A percentile compares a stretch with the other conserved stretches of the same genome.
phyloP scores from a whole-genome alignment of 192 early-diverging fungal genomes.

The Dissophora globulifera region DNA sequence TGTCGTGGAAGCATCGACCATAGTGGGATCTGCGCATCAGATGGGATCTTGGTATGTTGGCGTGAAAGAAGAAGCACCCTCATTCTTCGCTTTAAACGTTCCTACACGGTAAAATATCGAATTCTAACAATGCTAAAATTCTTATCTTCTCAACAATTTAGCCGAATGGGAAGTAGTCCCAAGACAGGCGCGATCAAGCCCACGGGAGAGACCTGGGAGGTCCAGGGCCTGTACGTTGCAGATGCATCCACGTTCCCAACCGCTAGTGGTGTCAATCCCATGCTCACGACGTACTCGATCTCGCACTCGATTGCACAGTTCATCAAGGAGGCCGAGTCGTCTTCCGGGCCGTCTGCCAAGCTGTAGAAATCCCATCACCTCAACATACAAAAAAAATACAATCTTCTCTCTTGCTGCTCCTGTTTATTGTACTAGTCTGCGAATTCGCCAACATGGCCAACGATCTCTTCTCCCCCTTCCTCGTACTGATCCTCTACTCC shows the following conservation, averaged over 20 bases:
- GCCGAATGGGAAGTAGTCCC: conserved; percentile 73
- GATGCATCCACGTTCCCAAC: conserved; percentile 80
- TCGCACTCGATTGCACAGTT: conserved; percentile 51
- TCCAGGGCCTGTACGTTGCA: conserved; percentile 76
- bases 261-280: conserved; percentile 77
- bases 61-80: too few species aligned
- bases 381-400: too few species aligned
- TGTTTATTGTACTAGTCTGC: neutral
- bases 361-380: conserved; percentile 10
- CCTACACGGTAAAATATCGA: conserved; percentile 9
- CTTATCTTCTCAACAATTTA: too few species aligned
- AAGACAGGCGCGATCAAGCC: conserved; percentile 69
- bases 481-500: conserved; percentile 1
- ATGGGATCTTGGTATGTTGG: conserved; percentile 67
- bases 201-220: conserved; percentile 78
- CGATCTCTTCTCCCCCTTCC: conserved; percentile 37
- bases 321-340: conserved; percentile 32
- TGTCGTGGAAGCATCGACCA: conserved; percentile 39
- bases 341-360: conserved; percentile 3
- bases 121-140: too few species aligned
- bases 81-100: too few species aligned
- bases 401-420: neutral
- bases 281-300: conserved; percentile 54
- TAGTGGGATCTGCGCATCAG: conserved; percentile 71
- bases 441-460: conserved; percentile 14